Evolutionary conservation across 169 alveolate genomes (phyloP).

Genomic region (Perkinsus olseni): DNA sequence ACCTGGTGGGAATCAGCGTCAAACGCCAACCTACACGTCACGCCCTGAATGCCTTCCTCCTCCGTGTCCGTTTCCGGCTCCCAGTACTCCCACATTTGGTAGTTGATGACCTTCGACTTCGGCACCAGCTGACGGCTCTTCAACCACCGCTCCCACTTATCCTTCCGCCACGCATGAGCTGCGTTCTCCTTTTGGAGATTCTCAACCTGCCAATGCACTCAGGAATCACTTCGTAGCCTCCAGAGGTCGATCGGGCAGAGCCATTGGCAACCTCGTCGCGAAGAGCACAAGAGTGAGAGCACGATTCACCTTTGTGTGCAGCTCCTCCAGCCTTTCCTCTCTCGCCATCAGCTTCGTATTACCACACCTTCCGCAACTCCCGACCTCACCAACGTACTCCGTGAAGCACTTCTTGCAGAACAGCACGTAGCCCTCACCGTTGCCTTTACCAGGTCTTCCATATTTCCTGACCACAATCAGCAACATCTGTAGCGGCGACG

Average conservation of each 20-base stretch:
- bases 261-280: too few species aligned
- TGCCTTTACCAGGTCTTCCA: slow-evolving; percentile 57
- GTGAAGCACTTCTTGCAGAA: slow-evolving; percentile 62
- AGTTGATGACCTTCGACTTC: slow-evolving; percentile 58
- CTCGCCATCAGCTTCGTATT: slow-evolving; percentile 45
- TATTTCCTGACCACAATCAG: not conserved
- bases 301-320: slow-evolving; percentile 9
- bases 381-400: slow-evolving; percentile 52
- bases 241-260: too few species aligned
- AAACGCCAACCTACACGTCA: not conserved
- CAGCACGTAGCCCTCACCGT: slow-evolving; percentile 48
- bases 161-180: slow-evolving; percentile 53
- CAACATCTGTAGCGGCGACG: too few species aligned
- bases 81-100: slow-evolving; percentile 70
- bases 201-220: slow-evolving; percentile 38
- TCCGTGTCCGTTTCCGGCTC: slow-evolving; percentile 63
- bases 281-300: too few species aligned
- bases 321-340: slow-evolving; percentile 44
- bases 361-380: slow-evolving; percentile 55
- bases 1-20: slow-evolving; percentile 1
- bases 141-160: slow-evolving; percentile 70
- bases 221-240: too few species aligned
- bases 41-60: slow-evolving; percentile 29
- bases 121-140: slow-evolving; percentile 64
- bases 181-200: slow-evolving; percentile 46